A percentile compares a stretch with the other conserved stretches of the same genome.
These are phyloP conservation scores for Neocucurbitaria cava DNA, from an alignment of 2,329 filamentous ascomycete genomes.

Conservation along the genomic window DNA sequence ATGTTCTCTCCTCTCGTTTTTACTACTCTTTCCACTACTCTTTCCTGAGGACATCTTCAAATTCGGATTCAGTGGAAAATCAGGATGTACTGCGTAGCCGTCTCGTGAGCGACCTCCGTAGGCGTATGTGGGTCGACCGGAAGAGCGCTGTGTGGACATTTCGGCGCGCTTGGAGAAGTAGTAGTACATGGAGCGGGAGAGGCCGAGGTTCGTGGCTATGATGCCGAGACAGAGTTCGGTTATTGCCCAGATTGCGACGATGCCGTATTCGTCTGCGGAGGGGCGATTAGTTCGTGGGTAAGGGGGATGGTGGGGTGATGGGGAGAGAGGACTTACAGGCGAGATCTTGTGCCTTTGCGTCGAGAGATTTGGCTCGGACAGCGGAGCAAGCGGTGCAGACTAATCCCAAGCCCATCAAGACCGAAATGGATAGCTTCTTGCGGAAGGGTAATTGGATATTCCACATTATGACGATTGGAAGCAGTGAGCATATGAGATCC, in stretches of 20 bases:
- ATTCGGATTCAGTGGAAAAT: not conserved
- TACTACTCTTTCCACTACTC: no score
- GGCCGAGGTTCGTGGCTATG: constrained; percentile 4
- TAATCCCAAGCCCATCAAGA: constrained; percentile 6
- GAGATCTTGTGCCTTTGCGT: not conserved
- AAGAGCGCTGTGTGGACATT: not conserved
- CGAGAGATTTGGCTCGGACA: constrained; percentile 1
- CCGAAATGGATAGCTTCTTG: constrained; percentile 4
- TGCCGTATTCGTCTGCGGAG: constrained; percentile 5
- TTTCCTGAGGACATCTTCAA: no score
- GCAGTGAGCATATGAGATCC: not conserved
- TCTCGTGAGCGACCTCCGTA: not conserved
- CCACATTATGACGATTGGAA: constrained; percentile 4
- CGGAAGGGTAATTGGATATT: not conserved
- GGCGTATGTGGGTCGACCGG: not conserved
- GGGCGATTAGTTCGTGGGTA: not conserved
- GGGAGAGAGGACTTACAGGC: not conserved
- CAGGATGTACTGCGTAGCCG: not conserved
- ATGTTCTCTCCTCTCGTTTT: not conserved
- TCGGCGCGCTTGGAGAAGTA: not conserved
- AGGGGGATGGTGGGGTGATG: not conserved
- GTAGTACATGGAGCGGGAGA: not conserved
- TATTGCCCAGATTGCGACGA: constrained; percentile 8
- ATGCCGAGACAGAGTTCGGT: constrained; percentile 9
- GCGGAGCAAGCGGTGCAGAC: constrained; percentile 4